These are phyloP conservation scores for Musa acuminata DNA, from an alignment of 176 grass and related monocot species.

Conservation along the genomic window DNA sequence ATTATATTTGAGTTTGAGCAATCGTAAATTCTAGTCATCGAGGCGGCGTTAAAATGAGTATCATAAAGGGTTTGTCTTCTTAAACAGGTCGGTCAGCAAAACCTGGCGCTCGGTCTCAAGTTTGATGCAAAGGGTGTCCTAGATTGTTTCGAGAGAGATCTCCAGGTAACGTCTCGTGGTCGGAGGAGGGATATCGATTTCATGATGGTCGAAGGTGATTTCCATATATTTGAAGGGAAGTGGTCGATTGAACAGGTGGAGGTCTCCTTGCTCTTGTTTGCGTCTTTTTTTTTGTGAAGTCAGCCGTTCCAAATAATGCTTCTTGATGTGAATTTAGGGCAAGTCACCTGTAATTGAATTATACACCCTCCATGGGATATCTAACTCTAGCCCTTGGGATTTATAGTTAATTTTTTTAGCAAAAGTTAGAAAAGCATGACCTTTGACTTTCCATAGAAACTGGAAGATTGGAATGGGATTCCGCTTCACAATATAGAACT, in stretches of 20 bases:
- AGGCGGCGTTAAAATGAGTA: no score
- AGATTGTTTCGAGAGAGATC: conserved; percentile 12
- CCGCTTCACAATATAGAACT: no score
- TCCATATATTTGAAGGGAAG: conserved; percentile 2
- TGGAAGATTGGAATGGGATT: neutral
- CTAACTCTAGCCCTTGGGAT: neutral
- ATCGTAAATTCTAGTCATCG: neutral
- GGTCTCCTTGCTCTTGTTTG: neutral
- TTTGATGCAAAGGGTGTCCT: conserved; percentile 77
- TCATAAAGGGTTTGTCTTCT: neutral
- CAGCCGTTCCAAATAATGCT: neutral
- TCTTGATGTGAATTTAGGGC: neutral
- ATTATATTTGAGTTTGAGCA: neutral
- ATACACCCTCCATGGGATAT: neutral
- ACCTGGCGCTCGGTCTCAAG: conserved; percentile 68
- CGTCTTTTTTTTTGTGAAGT: neutral
- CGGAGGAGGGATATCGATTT: conserved; percentile 14
- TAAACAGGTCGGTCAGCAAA: conserved; percentile 60
- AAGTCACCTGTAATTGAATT: neutral
- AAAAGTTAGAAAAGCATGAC: neutral
- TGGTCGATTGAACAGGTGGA: conserved; percentile 48
- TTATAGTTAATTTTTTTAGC: neutral
- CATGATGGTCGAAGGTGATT: conserved; percentile 87
- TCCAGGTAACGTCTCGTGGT: no score
- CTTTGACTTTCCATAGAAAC: neutral